These are phyloP conservation scores for Mortierella sp. DNA, from an alignment of 371 early-diverging fungal species.

Conservation along the genomic window DNA sequence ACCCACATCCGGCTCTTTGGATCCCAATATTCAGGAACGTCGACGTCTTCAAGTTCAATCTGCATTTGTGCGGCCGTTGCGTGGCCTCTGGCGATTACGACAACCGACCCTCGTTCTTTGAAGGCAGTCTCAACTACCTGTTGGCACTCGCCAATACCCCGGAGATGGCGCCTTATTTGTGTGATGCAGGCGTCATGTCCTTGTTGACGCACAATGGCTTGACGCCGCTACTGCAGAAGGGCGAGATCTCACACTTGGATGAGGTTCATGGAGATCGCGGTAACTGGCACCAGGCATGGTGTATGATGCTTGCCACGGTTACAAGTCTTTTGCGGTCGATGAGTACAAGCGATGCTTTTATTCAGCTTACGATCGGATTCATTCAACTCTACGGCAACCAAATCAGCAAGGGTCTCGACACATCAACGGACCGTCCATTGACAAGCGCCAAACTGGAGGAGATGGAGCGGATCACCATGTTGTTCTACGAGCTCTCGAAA, in stretches of 20 bases:
- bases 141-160: slow-evolving; percentile 40
- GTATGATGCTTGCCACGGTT: slow-evolving; percentile 46
- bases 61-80: slow-evolving; percentile 34
- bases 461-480: slow-evolving; percentile 52
- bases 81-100: slow-evolving; percentile 34
- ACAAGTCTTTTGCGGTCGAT: slow-evolving; percentile 42
- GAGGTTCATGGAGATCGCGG: slow-evolving; percentile 48
- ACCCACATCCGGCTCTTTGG: slow-evolving; percentile 48
- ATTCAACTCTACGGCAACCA: slow-evolving; percentile 50
- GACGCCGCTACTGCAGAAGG: slow-evolving; percentile 37
- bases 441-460: slow-evolving; percentile 53
- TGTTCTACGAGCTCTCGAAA: slow-evolving; percentile 53
- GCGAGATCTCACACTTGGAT: slow-evolving; percentile 31
- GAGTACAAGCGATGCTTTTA: slow-evolving; percentile 37
- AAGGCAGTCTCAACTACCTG: slow-evolving; percentile 44
- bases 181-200: slow-evolving; percentile 51
- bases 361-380: slow-evolving; percentile 44
- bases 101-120: slow-evolving; percentile 43
- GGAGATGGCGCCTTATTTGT: slow-evolving; percentile 42
- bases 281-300: slow-evolving; percentile 54
- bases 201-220: slow-evolving; percentile 48
- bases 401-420: slow-evolving; percentile 45
- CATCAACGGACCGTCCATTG: slow-evolving; percentile 40
- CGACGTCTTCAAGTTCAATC: slow-evolving; percentile 37
- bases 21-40: slow-evolving; percentile 34